Conservation (phyloP, 192 early-diverging fungal genomes). For the Chytriomyces confervae region DNA sequence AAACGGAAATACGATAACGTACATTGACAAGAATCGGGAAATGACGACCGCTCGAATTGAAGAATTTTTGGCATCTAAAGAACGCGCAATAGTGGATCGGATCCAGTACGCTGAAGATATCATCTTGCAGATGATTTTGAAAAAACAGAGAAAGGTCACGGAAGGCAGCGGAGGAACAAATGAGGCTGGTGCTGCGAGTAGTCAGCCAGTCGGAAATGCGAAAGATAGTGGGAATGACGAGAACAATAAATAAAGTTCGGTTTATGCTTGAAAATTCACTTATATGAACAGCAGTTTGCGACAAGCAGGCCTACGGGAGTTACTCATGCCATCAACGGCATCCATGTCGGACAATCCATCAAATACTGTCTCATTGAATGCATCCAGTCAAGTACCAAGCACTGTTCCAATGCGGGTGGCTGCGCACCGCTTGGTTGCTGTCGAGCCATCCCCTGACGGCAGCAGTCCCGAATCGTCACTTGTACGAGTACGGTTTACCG, state of each 20-base stretch:
- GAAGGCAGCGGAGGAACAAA: too few relatives aligned
- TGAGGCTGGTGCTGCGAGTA: too few relatives aligned
- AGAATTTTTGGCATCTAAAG: slow-evolving; percentile 18
- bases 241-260: too few relatives aligned
- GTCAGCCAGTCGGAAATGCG: too few relatives aligned
- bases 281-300: too few relatives aligned
- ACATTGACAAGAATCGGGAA: slow-evolving; percentile 57
- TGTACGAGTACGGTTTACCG: slow-evolving; percentile 10
- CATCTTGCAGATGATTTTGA: slow-evolving; percentile 49
- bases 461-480: not conserved
- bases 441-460: slow-evolving; percentile 1
- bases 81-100: slow-evolving; percentile 43
- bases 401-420: not conserved
- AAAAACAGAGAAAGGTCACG: slow-evolving; percentile 34
- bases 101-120: slow-evolving; percentile 46
- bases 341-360: too few relatives aligned
- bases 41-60: slow-evolving; percentile 39
- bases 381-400: too few relatives aligned
- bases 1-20: slow-evolving; percentile 63
- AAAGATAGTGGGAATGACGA: too few relatives aligned
- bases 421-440: slow-evolving; percentile 6
- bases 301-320: too few relatives aligned
- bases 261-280: too few relatives aligned
- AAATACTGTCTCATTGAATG: too few relatives aligned
- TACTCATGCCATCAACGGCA: too few relatives aligned